These are phyloP conservation scores for Coniferiporia sulphurascens DNA, from an alignment of 1,284 basidiomycete genomes.

Conservation along the genomic window DNA sequence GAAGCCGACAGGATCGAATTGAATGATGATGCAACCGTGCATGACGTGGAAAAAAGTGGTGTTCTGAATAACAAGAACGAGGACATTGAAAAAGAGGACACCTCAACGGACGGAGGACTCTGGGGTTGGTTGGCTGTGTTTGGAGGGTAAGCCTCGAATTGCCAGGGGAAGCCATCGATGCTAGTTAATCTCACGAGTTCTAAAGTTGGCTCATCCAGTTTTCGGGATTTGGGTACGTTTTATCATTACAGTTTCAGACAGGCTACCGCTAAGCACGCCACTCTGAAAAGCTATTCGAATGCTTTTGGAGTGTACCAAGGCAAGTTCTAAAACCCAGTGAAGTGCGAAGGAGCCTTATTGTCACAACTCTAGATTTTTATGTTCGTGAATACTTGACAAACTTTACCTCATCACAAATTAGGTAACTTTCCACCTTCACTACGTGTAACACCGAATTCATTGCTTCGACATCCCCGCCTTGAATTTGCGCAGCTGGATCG, in stretches of 20 bases:
- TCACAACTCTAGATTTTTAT: constrained; percentile 1
- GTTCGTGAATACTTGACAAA: neutral
- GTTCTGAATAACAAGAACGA: neutral
- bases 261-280: neutral
- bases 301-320: constrained; percentile 7
- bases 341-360: neutral
- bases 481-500: constrained; percentile 2
- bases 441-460: neutral
- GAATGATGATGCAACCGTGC: neutral
- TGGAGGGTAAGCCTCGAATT: neutral
- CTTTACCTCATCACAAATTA: constrained; percentile 1
- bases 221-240: neutral
- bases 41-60: neutral
- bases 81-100: neutral
- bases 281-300: neutral
- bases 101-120: neutral
- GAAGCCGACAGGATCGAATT: neutral
- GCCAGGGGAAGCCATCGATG: neutral
- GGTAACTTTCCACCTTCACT: neutral
- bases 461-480: neutral
- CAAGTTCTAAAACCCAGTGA: neutral
- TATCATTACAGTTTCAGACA: neutral
- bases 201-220: neutral
- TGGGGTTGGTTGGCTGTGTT: neutral
- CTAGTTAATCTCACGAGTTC: neutral